These are phyloP conservation scores for Plasmodium berghei DNA, from an alignment of 169 alveolate genomes.

Conservation along the genomic window DNA sequence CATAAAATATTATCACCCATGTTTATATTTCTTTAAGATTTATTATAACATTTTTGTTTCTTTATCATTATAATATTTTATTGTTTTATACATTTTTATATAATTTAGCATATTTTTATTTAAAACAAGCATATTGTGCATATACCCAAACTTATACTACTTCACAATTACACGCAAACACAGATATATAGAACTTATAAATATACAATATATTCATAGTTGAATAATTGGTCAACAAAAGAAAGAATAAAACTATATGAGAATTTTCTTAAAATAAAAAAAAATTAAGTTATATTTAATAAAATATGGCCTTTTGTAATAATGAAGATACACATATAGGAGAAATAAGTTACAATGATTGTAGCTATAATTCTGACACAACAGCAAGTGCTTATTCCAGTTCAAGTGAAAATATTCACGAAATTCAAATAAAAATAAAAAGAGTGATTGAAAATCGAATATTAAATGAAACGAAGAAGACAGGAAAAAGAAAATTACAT, in stretches of 20 bases:
- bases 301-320: constrained; percentile 6
- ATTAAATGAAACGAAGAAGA: constrained; percentile 51
- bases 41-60: too few species aligned
- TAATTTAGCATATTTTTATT: too few species aligned
- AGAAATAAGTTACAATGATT: constrained; percentile 13
- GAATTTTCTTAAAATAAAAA: background rate
- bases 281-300: background rate
- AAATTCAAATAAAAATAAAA: constrained; percentile 54
- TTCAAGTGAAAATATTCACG: constrained; percentile 11
- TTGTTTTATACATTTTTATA: too few species aligned
- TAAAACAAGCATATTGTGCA: too few species aligned
- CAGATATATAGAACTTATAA: background rate
- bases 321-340: constrained; percentile 2
- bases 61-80: too few species aligned
- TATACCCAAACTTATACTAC: background rate
- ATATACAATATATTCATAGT: background rate
- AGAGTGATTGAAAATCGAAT: constrained; percentile 56
- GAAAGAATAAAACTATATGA: background rate
- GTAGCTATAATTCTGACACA: constrained; percentile 28
- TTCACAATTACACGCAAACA: background rate
- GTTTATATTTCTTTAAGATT: too few species aligned
- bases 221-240: background rate
- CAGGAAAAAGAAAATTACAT: constrained; percentile 38
- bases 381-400: constrained; percentile 29
- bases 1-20: too few species aligned